Percentiles rank a stretch among this genome's conserved stretches.
Conservation (phyloP, 2,329 filamentous ascomycete genomes). For the Sclerotinia minor region DNA sequence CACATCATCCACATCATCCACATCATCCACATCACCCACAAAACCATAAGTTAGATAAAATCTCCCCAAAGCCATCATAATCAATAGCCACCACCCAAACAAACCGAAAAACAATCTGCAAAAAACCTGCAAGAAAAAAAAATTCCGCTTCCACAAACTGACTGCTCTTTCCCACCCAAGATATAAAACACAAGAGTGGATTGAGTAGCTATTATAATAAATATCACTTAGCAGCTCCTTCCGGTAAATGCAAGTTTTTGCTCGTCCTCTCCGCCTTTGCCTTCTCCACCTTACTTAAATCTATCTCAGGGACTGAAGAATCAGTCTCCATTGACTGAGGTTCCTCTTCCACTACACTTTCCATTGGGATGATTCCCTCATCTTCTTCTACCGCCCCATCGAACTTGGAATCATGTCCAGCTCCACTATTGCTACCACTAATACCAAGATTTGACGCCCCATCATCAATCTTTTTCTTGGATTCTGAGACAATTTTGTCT, state of each 20-base stretch:
- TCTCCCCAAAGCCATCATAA: not conserved
- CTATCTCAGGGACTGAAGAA: constrained; percentile 28
- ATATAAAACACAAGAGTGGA: not conserved
- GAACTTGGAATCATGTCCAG: constrained; percentile 50
- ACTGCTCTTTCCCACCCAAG: not conserved
- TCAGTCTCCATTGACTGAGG: constrained; percentile 35
- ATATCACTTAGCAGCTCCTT: constrained; percentile 16
- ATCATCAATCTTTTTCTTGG: constrained; percentile 59
- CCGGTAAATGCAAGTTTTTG: constrained; percentile 25
- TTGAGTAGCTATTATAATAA: not conserved
- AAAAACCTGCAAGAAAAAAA: constrained; percentile 6
- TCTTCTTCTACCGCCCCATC: constrained; percentile 30
- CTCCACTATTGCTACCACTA: constrained; percentile 62
- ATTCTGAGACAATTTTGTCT: constrained; percentile 60
- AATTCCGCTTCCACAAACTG: not conserved
- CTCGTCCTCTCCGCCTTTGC: constrained; percentile 21
- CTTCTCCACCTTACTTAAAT: constrained; percentile 24
- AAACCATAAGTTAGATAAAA: not conserved
- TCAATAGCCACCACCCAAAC: not conserved
- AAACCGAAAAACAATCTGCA: not conserved
- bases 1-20: not conserved
- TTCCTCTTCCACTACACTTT: constrained; percentile 41
- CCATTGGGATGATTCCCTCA: constrained; percentile 35
- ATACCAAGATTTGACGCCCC: constrained; percentile 54
- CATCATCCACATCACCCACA: not conserved